phyloP scores from a whole-genome alignment of 2,329 filamentous ascomycete species.

The Verticillium longisporum region DNA sequence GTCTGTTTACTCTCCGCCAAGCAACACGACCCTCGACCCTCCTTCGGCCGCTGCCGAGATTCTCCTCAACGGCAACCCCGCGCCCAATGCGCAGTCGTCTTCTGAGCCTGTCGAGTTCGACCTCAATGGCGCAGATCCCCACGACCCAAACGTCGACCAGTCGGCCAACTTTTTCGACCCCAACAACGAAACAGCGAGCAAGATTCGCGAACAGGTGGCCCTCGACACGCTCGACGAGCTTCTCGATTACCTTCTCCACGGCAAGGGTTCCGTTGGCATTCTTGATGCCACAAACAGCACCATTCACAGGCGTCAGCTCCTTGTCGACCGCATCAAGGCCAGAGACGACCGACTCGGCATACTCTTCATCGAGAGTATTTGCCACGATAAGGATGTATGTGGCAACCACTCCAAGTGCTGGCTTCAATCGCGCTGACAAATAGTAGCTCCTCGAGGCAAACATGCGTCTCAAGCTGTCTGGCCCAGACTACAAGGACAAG shows the following conservation, averaged over 20 bases:
- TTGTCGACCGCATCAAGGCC: slow-evolving; percentile 76
- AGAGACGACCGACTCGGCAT: slow-evolving; percentile 85
- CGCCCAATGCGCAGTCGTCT: slow-evolving; percentile 30
- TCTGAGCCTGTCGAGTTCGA: slow-evolving; percentile 19
- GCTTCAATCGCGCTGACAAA: slow-evolving; percentile 4
- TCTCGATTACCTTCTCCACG: slow-evolving; percentile 76
- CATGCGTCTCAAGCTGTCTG: slow-evolving; percentile 93
- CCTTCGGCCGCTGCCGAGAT: slow-evolving; percentile 51
- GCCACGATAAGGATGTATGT: slow-evolving; percentile 64
- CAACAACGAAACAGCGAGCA: slow-evolving; percentile 72
- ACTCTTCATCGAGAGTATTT: slow-evolving; percentile 92
- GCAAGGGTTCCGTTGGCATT: slow-evolving; percentile 85
- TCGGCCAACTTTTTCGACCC: slow-evolving; percentile 93
- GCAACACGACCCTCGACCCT: slow-evolving; percentile 25
- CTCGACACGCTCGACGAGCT: slow-evolving; percentile 89
- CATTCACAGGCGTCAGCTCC: slow-evolving; percentile 70
- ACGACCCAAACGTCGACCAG: slow-evolving; percentile 64
- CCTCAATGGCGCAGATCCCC: slow-evolving; percentile 20
- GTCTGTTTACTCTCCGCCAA: slow-evolving; percentile 34
- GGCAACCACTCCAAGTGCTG: background rate
- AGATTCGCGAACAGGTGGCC: slow-evolving; percentile 83
- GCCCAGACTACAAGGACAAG: slow-evolving; percentile 92
- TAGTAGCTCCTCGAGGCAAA: slow-evolving; percentile 81
- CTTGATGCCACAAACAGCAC: slow-evolving; percentile 98
- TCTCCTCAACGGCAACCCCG: slow-evolving; percentile 47